These are phyloP conservation scores for Diaporthe australafricana DNA, from an alignment of 2,329 filamentous ascomycete species.

Conservation along the genomic window DNA sequence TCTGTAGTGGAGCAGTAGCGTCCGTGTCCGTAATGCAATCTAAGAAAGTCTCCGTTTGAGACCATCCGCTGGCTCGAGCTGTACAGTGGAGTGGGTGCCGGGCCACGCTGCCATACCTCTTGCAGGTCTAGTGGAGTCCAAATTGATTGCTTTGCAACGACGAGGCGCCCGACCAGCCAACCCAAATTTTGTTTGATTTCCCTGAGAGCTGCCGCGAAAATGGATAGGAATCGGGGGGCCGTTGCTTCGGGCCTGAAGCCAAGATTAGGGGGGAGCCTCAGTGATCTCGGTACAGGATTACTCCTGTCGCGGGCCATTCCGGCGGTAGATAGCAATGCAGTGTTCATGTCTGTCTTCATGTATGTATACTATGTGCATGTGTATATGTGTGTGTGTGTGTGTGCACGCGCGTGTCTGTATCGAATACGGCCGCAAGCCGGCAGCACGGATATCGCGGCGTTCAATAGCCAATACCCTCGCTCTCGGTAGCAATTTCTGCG, in stretches of 20 bases:
- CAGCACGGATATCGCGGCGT: conserved; percentile 17
- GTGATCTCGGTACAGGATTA: conserved; percentile 20
- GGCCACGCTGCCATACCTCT: conserved; percentile 29
- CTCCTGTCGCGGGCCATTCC: conserved; percentile 11
- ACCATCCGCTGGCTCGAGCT: conserved; percentile 13
- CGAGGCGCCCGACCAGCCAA: conserved; percentile 30
- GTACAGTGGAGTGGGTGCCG: not conserved
- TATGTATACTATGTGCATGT: no score
- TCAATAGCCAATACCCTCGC: conserved; percentile 11
- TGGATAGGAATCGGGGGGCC: conserved; percentile 14
- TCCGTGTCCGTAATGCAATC: conserved; percentile 38
- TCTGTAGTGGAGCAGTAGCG: conserved; percentile 36
- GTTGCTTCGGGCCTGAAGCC: conserved; percentile 7
- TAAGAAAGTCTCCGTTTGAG: conserved; percentile 38
- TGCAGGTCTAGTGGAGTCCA: conserved; percentile 29
- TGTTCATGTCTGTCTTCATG: conserved; percentile 1
- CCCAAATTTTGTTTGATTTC: conserved; percentile 32
- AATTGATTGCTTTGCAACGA: conserved; percentile 35
- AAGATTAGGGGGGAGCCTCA: conserved; percentile 25
- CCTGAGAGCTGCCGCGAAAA: conserved; percentile 1
- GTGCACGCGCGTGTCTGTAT: not conserved
- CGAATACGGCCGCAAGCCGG: not conserved
- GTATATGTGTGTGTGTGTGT: not conserved
- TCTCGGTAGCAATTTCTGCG: conserved; percentile 11
- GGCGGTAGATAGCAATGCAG: conserved; percentile 21